Conservation (phyloP, 177 flowering plant species). For the Vitis hybrid region DNA sequence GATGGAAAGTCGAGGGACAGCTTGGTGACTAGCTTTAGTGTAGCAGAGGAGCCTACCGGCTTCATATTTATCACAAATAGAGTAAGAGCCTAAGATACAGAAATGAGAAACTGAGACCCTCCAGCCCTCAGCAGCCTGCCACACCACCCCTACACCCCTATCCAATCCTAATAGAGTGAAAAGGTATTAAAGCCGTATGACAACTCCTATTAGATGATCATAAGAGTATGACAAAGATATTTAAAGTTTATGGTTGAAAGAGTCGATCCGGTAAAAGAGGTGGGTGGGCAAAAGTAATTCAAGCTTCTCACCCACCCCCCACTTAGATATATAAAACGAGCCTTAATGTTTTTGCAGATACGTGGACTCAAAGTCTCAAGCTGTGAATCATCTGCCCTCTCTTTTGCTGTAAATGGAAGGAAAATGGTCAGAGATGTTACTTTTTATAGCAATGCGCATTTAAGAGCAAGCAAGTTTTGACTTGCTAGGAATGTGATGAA, state of each 20-base stretch:
- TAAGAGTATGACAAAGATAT: too few relatives aligned
- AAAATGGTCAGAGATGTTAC: constrained; percentile 15
- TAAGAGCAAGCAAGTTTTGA: constrained; percentile 23
- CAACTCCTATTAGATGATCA: too few relatives aligned
- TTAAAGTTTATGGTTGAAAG: too few relatives aligned
- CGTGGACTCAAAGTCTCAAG: too few relatives aligned
- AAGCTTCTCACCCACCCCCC: too few relatives aligned
- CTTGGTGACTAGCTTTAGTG: not conserved
- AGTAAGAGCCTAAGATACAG: constrained; percentile 14
- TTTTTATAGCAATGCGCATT: constrained; percentile 13
- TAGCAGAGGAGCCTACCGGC: not conserved
- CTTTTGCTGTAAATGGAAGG: constrained; percentile 5
- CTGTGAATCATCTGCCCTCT: not conserved
- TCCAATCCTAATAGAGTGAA: too few relatives aligned
- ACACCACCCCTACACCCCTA: too few relatives aligned
- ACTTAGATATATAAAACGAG: not conserved
- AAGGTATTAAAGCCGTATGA: too few relatives aligned
- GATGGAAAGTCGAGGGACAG: not conserved
- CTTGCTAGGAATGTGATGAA: constrained; percentile 16
- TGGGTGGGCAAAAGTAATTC: too few relatives aligned
- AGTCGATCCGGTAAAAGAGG: too few relatives aligned
- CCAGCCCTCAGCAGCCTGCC: too few relatives aligned
- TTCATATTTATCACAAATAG: constrained; percentile 14
- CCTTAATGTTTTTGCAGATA: not conserved
- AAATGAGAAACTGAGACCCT: not conserved